Conservation (phyloP, 306 rosid species). For the Senna tora region DNA sequence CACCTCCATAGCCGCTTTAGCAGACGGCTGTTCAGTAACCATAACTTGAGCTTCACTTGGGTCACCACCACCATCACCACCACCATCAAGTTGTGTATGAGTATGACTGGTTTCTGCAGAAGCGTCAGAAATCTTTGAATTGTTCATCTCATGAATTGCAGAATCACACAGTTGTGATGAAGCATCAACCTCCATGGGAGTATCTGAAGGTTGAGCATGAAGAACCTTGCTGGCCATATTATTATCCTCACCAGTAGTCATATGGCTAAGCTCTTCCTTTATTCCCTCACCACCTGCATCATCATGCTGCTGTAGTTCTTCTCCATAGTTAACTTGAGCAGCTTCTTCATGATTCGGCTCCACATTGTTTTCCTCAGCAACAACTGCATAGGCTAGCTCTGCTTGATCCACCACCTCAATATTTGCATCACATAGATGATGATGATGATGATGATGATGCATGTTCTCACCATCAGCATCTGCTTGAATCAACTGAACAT, state of each 20-base stretch:
- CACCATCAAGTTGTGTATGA: slow-evolving; percentile 38
- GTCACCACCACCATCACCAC: too few species aligned
- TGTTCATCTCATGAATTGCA: slow-evolving; percentile 38
- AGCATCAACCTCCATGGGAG: slow-evolving; percentile 38
- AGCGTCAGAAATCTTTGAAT: slow-evolving; percentile 33
- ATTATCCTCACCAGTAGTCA: slow-evolving; percentile 45
- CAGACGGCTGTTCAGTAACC: slow-evolving; percentile 41
- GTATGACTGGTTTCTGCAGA: slow-evolving; percentile 43
- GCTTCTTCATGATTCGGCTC: slow-evolving; percentile 49
- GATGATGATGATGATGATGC: too few species aligned
- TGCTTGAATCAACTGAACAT: slow-evolving; percentile 58
- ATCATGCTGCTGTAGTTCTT: slow-evolving; percentile 62
- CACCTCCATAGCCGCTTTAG: slow-evolving; percentile 52
- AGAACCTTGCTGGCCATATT: slow-evolving; percentile 45
- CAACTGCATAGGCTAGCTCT: slow-evolving; percentile 49
- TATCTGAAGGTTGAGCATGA: slow-evolving; percentile 38
- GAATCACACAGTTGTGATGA: slow-evolving; percentile 42
- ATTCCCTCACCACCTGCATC: slow-evolving; percentile 53
- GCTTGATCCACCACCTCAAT: slow-evolving; percentile 70
- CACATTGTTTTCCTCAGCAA: slow-evolving; percentile 46
- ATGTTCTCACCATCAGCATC: slow-evolving; percentile 51
- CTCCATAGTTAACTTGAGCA: slow-evolving; percentile 48
- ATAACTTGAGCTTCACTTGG: too few species aligned
- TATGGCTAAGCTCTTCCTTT: slow-evolving; percentile 58
- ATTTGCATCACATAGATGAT: slow-evolving; percentile 57